These are phyloP conservation scores for Sphaceloma murrayae DNA, from an alignment of 2,329 filamentous ascomycete species.

Conservation along the genomic window DNA sequence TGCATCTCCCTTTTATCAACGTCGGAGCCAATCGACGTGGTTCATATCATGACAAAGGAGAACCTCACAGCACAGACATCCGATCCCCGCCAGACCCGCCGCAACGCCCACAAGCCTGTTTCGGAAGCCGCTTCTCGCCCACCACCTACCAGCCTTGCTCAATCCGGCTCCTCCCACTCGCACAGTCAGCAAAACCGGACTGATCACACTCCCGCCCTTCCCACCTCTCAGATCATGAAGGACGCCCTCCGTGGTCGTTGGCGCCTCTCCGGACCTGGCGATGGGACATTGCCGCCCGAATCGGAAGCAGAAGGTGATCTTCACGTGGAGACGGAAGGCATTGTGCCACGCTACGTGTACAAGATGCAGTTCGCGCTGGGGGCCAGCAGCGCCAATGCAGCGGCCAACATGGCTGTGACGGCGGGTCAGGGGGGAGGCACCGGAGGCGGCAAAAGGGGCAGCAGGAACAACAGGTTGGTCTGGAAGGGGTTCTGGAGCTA, in stretches of 20 bases:
- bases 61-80: conserved; percentile 37
- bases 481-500: conserved; percentile 93
- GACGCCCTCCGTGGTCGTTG: conserved; percentile 57
- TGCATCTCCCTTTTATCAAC: conserved; percentile 73
- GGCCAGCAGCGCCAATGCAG: conserved; percentile 26
- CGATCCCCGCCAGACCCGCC: conserved; percentile 6
- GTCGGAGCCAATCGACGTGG: conserved; percentile 72
- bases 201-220: conserved; percentile 31
- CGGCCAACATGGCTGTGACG: not conserved
- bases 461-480: conserved; percentile 72
- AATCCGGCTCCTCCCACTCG: conserved; percentile 2
- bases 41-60: conserved; percentile 69
- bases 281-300: conserved; percentile 18
- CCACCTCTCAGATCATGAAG: conserved; percentile 52
- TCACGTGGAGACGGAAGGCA: conserved; percentile 78
- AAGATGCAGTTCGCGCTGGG: conserved; percentile 67
- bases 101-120: conserved; percentile 3
- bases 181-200: conserved; percentile 1
- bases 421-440: not conserved
- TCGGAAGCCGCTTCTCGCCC: not conserved
- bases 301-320: conserved; percentile 55
- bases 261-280: conserved; percentile 48
- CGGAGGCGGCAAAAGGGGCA: conserved; percentile 40
- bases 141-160: conserved; percentile 11
- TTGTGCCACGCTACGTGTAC: conserved; percentile 69